Percentiles rank a stretch among this genome's conserved stretches.
Evolutionary conservation across 441 rosid species (phyloP).

Genomic region (Arabidopsis hybrid): DNA sequence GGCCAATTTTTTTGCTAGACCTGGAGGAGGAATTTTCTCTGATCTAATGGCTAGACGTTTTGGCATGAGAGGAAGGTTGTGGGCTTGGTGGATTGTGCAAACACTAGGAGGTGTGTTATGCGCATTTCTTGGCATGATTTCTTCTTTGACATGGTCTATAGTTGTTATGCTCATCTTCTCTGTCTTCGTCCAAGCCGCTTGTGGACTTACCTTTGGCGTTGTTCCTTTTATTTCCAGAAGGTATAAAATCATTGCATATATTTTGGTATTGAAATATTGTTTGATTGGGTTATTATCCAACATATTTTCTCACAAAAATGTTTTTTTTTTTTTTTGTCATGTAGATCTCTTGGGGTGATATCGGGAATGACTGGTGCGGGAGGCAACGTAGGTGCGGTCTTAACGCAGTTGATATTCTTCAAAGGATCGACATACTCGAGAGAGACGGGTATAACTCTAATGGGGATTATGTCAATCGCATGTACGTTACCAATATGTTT

Average conservation of each 20-base stretch:
- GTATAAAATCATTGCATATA: slow-evolving; percentile 21
- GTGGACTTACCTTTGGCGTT: slow-evolving; percentile 78
- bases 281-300: too few relatives aligned
- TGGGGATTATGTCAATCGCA: slow-evolving; percentile 81
- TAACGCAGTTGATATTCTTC: slow-evolving; percentile 86
- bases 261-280: neutral
- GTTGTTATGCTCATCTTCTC: slow-evolving; percentile 68
- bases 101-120: slow-evolving; percentile 68
- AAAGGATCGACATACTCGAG: slow-evolving; percentile 78
- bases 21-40: slow-evolving; percentile 67
- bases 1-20: slow-evolving; percentile 68
- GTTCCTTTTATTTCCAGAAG: slow-evolving; percentile 80
- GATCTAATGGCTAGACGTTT: slow-evolving; percentile 55
- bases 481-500: slow-evolving; percentile 68
- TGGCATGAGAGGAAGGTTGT: slow-evolving; percentile 81
- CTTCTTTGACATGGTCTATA: slow-evolving; percentile 54
- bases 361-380: slow-evolving; percentile 96
- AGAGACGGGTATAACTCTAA: slow-evolving; percentile 76
- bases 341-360: slow-evolving; percentile 77
- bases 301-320: neutral
- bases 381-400: slow-evolving; percentile 84
- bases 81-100: slow-evolving; percentile 73
- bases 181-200: slow-evolving; percentile 72
- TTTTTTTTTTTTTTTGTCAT: neutral
- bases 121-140: slow-evolving; percentile 53